phyloP scores from a whole-genome alignment of 768 basidiomycete genomes.

The Naematelia aurantialba region DNA sequence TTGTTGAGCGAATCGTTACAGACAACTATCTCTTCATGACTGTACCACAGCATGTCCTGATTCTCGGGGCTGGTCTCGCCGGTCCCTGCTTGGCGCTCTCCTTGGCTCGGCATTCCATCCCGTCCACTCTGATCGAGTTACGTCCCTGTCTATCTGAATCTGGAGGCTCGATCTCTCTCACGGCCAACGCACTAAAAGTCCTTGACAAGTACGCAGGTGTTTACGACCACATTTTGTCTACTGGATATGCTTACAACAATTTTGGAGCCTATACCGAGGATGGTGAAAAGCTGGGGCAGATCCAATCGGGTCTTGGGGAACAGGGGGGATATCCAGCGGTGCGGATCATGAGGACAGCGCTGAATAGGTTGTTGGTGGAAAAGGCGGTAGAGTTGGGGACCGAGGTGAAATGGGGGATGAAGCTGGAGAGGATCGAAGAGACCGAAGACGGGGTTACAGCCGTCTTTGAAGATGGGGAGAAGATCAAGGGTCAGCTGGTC shows the following conservation, averaged over 20 bases:
- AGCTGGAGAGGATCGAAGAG: slow-evolving; percentile 21
- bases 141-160: slow-evolving; percentile 2
- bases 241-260: slow-evolving; percentile 19
- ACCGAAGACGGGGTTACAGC: slow-evolving; percentile 17
- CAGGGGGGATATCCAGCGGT: slow-evolving; percentile 19
- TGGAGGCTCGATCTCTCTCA: slow-evolving; percentile 29
- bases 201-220: slow-evolving; percentile 28
- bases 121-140: slow-evolving; percentile 33
- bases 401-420: slow-evolving; percentile 12
- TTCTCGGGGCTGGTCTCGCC: slow-evolving; percentile 21
- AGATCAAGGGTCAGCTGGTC: background rate
- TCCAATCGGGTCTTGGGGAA: slow-evolving; percentile 6
- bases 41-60: slow-evolving; percentile 11
- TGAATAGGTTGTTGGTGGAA: slow-evolving; percentile 26
- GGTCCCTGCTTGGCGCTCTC: slow-evolving; percentile 26
- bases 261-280: slow-evolving; percentile 19
- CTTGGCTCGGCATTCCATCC: slow-evolving; percentile 21
- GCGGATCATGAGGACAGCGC: slow-evolving; percentile 23
- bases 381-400: slow-evolving; percentile 13
- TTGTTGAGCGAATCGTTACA: no score
- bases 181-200: slow-evolving; percentile 26
- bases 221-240: slow-evolving; percentile 9
- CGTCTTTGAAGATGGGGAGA: slow-evolving; percentile 26
- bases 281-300: slow-evolving; percentile 15
- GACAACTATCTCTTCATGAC: no score